Conservation (phyloP, 2,329 filamentous ascomycete species). For the Aaosphaeria pasadenensis region DNA sequence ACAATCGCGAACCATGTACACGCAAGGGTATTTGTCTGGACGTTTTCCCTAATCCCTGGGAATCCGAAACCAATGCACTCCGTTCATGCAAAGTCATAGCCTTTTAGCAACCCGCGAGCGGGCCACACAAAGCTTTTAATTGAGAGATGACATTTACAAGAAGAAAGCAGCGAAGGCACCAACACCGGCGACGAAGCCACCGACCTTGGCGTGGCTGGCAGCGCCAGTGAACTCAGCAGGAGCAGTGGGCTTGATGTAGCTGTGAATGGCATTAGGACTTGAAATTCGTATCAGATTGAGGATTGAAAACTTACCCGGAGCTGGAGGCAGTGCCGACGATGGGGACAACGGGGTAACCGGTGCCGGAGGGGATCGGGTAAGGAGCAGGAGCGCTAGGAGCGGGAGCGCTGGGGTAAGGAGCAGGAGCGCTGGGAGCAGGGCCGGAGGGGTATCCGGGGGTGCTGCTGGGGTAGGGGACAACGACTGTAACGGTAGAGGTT, state of each 20-base stretch:
- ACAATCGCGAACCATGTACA: conserved; percentile 10
- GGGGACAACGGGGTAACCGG: conserved; percentile 10
- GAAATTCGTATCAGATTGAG: not conserved
- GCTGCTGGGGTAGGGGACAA: conserved; percentile 37
- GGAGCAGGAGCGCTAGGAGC: conserved; percentile 6
- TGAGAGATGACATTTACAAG: conserved; percentile 40
- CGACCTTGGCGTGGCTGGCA: conserved; percentile 34
- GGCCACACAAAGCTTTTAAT: conserved; percentile 8
- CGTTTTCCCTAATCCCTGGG: conserved; percentile 4
- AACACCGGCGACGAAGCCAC: conserved; percentile 38
- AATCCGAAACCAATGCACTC: conserved; percentile 18
- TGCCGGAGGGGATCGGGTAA: conserved; percentile 13
- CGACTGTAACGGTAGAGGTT: conserved; percentile 44
- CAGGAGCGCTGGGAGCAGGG: conserved; percentile 26
- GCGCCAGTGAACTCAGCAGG: conserved; percentile 38
- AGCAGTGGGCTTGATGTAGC: conserved; percentile 28
- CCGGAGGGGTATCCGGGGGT: not conserved
- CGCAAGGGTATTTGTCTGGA: conserved; percentile 6
- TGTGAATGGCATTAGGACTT: conserved; percentile 9
- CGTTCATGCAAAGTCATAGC: conserved; percentile 41
- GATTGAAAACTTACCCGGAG: conserved; percentile 24
- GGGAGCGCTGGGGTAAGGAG: not conserved
- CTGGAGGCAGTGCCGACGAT: conserved; percentile 28
- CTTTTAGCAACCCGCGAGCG: conserved; percentile 20
- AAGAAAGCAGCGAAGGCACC: conserved; percentile 42